These are phyloP conservation scores for Lotus japonicus DNA, from an alignment of 306 rosid genomes.

Conservation along the genomic window DNA sequence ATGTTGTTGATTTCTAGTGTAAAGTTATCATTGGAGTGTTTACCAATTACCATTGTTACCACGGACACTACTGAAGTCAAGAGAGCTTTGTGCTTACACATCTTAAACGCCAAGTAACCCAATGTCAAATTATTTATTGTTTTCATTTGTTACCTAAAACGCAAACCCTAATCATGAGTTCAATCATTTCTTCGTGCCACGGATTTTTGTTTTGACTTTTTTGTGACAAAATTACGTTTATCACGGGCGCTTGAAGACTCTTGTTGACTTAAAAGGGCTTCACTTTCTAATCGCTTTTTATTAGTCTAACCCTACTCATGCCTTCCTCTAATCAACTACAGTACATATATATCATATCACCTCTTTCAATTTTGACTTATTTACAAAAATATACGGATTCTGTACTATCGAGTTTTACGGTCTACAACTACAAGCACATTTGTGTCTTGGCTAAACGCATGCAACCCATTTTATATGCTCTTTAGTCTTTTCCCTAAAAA, in stretches of 20 bases:
- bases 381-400: not conserved
- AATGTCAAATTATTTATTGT: not conserved
- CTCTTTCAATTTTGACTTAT: not conserved
- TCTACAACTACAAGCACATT: not conserved
- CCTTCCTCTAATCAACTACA: not conserved
- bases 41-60: no score
- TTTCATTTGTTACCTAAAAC: constrained; percentile 5
- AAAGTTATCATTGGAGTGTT: no score
- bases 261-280: constrained; percentile 20
- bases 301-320: constrained; percentile 9
- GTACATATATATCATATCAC: not conserved
- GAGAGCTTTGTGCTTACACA: no score
- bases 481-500: no score
- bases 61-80: no score
- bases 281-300: not conserved
- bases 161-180: constrained; percentile 12
- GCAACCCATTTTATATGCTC: no score
- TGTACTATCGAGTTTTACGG: not conserved
- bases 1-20: no score
- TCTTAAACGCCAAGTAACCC: no score
- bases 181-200: constrained; percentile 22
- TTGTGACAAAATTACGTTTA: not conserved
- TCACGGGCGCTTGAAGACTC: constrained; percentile 25
- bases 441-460: not conserved
- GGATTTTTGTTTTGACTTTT: constrained; percentile 15